Conservation (phyloP, 208 protist genomes). For the Crithidia thermophila region DNA sequence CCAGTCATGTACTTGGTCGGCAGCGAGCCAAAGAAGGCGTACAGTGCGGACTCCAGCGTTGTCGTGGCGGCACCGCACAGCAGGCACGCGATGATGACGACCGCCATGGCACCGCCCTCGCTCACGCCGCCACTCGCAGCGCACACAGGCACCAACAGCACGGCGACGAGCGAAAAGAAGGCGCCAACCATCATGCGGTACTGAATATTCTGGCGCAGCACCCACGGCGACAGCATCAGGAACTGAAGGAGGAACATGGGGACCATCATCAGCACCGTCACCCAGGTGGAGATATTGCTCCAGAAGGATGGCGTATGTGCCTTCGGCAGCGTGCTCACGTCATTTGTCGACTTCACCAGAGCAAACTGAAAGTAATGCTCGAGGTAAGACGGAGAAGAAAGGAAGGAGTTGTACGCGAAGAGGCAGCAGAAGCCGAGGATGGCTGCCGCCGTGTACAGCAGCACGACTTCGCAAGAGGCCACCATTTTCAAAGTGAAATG, state of each 20-base stretch:
- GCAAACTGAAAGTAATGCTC: conserved; percentile 55
- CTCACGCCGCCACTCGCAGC: conserved; percentile 34
- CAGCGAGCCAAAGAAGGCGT: conserved; percentile 40
- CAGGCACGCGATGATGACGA: conserved; percentile 37
- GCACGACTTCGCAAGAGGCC: conserved; percentile 11
- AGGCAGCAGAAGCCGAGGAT: conserved; percentile 42
- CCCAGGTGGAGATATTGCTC: conserved; percentile 42
- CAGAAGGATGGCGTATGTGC: conserved; percentile 34
- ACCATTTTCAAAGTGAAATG: conserved; percentile 5
- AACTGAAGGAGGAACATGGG: conserved; percentile 47
- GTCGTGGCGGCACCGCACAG: conserved; percentile 35
- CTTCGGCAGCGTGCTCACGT: conserved; percentile 35
- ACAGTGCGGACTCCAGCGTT: conserved; percentile 34
- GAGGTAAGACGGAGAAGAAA: conserved; percentile 50
- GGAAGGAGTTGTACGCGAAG: conserved; percentile 56
- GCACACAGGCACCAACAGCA: conserved; percentile 41
- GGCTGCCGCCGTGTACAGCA: conserved; percentile 30
- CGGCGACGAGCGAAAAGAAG: conserved; percentile 25
- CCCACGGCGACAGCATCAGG: conserved; percentile 37
- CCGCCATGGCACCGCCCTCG: conserved; percentile 33
- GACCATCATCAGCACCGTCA: conserved; percentile 49
- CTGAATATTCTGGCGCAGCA: conserved; percentile 42
- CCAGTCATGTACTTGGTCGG: conserved; percentile 41
- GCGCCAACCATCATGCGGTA: conserved; percentile 37
- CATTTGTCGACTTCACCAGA: conserved; percentile 40